phyloP scores from a whole-genome alignment of 1,139 yeast genomes.

The Geotrichum histeridarum region DNA sequence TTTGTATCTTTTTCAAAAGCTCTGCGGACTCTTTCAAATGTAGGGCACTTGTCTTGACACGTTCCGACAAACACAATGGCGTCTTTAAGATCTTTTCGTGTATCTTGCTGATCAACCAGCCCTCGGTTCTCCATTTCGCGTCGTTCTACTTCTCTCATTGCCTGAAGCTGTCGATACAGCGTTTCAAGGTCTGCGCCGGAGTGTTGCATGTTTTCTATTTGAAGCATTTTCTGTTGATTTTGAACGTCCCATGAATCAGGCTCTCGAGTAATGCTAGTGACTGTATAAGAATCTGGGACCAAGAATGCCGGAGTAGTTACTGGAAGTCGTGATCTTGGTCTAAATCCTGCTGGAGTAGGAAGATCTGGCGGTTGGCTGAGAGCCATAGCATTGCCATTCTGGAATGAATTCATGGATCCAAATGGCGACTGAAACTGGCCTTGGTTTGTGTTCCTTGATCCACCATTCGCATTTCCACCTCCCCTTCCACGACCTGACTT shows the following conservation, averaged over 20 bases:
- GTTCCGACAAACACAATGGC: slow-evolving; percentile 87
- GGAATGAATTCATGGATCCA: slow-evolving; percentile 14
- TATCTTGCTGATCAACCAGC: slow-evolving; percentile 82
- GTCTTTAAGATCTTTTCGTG: slow-evolving; percentile 72
- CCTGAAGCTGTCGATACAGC: slow-evolving; percentile 55
- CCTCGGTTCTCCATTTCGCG: slow-evolving; percentile 74
- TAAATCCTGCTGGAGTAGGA: slow-evolving; percentile 20
- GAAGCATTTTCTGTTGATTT: slow-evolving; percentile 48
- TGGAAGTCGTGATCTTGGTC: slow-evolving; percentile 9
- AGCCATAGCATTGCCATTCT: slow-evolving; percentile 9
- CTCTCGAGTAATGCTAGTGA: slow-evolving; percentile 7
- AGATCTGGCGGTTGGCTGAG: slow-evolving; percentile 14
- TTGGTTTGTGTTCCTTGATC: slow-evolving; percentile 2
- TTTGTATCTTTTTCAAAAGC: slow-evolving; percentile 84
- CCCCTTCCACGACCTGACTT: slow-evolving; percentile 10
- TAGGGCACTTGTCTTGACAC: slow-evolving; percentile 92
- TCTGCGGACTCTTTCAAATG: slow-evolving; percentile 84
- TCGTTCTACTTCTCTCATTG: slow-evolving; percentile 73
- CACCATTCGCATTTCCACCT: slow-evolving; percentile 6
- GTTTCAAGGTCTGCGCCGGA: slow-evolving; percentile 44
- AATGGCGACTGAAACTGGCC: slow-evolving; percentile 1
- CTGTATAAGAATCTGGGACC: slow-evolving; percentile 4
- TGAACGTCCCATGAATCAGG: slow-evolving; percentile 48
- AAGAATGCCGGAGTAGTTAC: slow-evolving; percentile 10
- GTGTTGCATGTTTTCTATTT: slow-evolving; percentile 39